Evolutionary conservation across 2,329 filamentous ascomycete species (phyloP), one percentile per base, ranked within the genome.

Genomic region (Nemania serpens): DNA sequence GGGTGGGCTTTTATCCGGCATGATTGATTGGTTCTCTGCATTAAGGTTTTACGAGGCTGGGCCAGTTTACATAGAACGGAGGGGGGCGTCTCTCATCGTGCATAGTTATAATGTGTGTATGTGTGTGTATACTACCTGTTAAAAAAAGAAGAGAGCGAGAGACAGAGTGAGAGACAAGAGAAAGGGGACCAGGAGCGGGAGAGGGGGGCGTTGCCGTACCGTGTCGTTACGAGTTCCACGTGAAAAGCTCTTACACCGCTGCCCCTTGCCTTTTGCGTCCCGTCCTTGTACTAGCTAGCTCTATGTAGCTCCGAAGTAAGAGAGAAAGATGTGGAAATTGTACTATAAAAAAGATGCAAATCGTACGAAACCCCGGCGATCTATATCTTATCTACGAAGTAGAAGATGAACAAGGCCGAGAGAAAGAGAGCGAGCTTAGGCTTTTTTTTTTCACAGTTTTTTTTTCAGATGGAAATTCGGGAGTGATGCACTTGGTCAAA

Each of bases 101-200:
- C 49, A 59, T 51, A 12, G 36, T n/a, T 39, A 58, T 70, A 69
- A 69, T 69, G 58, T 63, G 62, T 70, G 69, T 70, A 70, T 69
- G 34, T 12, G 34, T 6, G 34, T 36, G 36, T 39, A 39, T 39
- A 39, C 15, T 39, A 66, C 62, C 70, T 69, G 59, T 57, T 39
- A 51, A 54, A 49, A 66, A 59, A 29, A 61, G 65, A 7, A 59
- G 60, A 42, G 55, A 58, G 49, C n/a, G n/a, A n/a, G n/a, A n/a
- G n/a, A n/a, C n/a, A n/a, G n/a, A n/a, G n/a, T n/a, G 50, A 49
- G 55, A 58, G 59, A 37, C 10, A 55, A 55, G 15, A 42, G 39
- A 45, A 49, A 45, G 41, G 25, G 20, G 37, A 20, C 22, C 10
- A n/a, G 45, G 55, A 53, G 45, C 47, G 47, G 37, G 42, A 17